Evolutionary conservation across 192 early-diverging fungal genomes (phyloP).

Genomic region (Gaertneriomyces semiglobifer): DNA sequence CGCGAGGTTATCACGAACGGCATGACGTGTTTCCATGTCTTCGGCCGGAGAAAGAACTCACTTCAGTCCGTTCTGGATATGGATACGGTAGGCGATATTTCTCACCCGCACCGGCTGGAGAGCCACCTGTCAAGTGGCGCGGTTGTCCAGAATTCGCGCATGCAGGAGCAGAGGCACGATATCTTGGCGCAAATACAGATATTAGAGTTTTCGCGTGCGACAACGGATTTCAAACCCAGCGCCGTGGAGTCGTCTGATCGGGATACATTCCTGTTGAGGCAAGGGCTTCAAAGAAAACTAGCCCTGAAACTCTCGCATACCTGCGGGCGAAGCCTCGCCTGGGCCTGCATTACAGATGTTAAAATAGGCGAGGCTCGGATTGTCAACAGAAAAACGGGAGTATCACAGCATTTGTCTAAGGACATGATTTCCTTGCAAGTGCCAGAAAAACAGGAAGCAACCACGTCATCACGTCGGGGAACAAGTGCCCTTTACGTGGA

Average conservation of each 20-base stretch:
- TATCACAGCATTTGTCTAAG: neutral
- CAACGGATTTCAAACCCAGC: conserved; percentile 35
- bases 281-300: conserved; percentile 40
- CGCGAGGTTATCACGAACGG: conserved; percentile 20
- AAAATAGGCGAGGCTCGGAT: conserved; percentile 28
- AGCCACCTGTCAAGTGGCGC: too few relatives aligned
- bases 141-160: too few relatives aligned
- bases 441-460: conserved; percentile 15
- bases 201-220: conserved; percentile 28
- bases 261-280: conserved; percentile 35
- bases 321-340: conserved; percentile 30
- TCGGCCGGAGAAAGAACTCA: conserved; percentile 19
- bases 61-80: conserved; percentile 7
- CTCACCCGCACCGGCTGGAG: too few relatives aligned
- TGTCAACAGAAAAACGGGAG: conserved; percentile 14
- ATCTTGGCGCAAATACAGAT: conserved; percentile 39
- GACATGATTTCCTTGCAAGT: conserved; percentile 28
- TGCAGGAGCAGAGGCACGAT: conserved; percentile 12
- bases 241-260: conserved; percentile 27
- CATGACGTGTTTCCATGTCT: conserved; percentile 35
- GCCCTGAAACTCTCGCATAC: conserved; percentile 29
- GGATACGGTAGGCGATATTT: too few relatives aligned
- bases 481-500: conserved; percentile 28
- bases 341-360: conserved; percentile 24
- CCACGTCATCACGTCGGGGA: conserved; percentile 14